phyloP scores from a whole-genome alignment of 169 alveolate species.

The Eimeria falciformis region DNA sequence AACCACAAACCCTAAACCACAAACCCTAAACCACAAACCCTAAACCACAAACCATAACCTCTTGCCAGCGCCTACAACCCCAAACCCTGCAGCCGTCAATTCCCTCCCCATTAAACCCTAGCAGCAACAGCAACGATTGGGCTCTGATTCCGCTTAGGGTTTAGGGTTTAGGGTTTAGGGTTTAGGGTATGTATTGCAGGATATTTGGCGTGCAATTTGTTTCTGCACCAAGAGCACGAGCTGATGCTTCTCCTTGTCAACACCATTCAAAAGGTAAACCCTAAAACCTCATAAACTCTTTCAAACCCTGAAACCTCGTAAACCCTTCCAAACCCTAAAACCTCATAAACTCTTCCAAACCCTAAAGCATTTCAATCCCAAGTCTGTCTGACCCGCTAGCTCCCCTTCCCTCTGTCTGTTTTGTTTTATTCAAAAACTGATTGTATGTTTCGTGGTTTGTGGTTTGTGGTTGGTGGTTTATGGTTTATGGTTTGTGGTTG shows the following conservation, averaged over 20 bases:
- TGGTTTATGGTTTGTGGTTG: no score
- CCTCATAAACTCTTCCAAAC: background rate
- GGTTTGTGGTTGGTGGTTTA: background rate
- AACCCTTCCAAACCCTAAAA: background rate
- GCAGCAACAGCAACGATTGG: constrained; percentile 25
- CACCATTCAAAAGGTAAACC: constrained; percentile 90
- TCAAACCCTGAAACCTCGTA: background rate
- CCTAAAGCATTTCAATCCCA: background rate
- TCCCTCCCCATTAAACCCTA: background rate
- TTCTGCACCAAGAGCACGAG: constrained; percentile 91
- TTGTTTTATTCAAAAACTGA: background rate
- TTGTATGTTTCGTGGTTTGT: background rate
- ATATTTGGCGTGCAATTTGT: constrained; percentile 93
- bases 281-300: background rate
- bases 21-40: constrained; percentile 10
- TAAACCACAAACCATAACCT: background rate
- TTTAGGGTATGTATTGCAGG: constrained; percentile 82
- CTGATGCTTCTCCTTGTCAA: constrained; percentile 93
- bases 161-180: constrained; percentile 40
- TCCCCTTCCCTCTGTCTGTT: background rate
- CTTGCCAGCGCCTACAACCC: background rate
- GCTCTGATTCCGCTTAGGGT: background rate
- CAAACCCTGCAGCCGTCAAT: background rate
- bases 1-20: background rate
- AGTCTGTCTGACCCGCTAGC: background rate